Base-by-base conservation (phyloP, 176 grass and related monocot genomes). In the Aegilops sharonensis region DNA sequence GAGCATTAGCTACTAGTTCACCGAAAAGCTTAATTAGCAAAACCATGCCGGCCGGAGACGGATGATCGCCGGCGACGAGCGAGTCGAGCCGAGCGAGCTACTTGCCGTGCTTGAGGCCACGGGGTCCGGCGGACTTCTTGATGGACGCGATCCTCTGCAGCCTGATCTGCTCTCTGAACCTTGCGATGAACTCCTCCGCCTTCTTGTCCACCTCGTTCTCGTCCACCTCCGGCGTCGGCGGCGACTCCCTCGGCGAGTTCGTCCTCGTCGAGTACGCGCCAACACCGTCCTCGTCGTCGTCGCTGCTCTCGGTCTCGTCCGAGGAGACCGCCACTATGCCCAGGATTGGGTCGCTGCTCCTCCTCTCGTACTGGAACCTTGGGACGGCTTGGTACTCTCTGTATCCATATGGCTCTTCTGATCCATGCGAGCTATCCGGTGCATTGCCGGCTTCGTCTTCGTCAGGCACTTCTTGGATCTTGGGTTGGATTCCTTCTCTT, bases 181-280 rank as follows among this genome's bases (percentile, higher is more conserved):
- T 88, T 21, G 94, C 89, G 34, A 95, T 95, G 85, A 93, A 98
- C 52, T 98, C 95, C 59, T 94, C 95, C 1, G 96, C 96, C 82
- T 98, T 98, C 88, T 91, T 98, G 65, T 98, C 97, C 52, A 99
- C 97, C 80, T 99, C 97, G 63, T 96, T 96, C 85, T 82, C 88
- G 37, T 92, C 81, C n/a, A 88, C 78, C 82, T 87, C 90, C 69
- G 89, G 78, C 60, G 69, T 43, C 37, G 89, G 35, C 21, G 89
- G 35, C 45, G 78, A 83, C 59, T 90, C 72, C 80, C 31, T 82
- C 71, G 86, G 82, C 59, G 86, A 87, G 66, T 75, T 84, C 18
- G 60, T 81, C 57, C 45, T 82, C 17, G 85, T 88, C 25, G 91
- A 88, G 87, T 90, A 88, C 11, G 79, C 84, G n/a, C 72, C 83